These are phyloP conservation scores for Mycena chlorophos DNA, from an alignment of 768 basidiomycete genomes.

Conservation along the genomic window DNA sequence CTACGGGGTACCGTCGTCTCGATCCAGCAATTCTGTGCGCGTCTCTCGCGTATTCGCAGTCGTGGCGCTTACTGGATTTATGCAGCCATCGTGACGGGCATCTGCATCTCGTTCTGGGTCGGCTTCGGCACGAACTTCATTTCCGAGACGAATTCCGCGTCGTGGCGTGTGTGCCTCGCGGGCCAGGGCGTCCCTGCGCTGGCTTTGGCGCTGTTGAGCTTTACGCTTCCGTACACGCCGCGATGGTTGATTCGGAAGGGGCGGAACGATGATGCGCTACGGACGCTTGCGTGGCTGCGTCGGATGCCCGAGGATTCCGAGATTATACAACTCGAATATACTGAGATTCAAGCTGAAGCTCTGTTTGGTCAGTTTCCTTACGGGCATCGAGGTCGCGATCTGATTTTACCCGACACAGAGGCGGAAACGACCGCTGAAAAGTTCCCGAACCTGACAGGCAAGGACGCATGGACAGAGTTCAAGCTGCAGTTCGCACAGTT, in stretches of 20 bases:
- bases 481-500: slow-evolving; percentile 23
- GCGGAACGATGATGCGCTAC: slow-evolving; percentile 36
- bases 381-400: background rate
- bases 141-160: slow-evolving; percentile 22
- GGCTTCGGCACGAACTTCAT: slow-evolving; percentile 26
- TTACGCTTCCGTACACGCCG: slow-evolving; percentile 43
- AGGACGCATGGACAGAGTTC: slow-evolving; percentile 18
- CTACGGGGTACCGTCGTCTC: slow-evolving; percentile 38
- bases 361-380: slow-evolving; percentile 17
- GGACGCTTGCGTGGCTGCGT: slow-evolving; percentile 36
- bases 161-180: slow-evolving; percentile 36
- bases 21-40: slow-evolving; percentile 36
- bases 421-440: slow-evolving; percentile 22
- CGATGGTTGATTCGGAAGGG: slow-evolving; percentile 43
- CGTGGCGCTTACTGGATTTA: no score
- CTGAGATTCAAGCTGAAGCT: slow-evolving; percentile 41
- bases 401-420: slow-evolving; percentile 20
- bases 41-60: slow-evolving; percentile 32
- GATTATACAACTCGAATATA: slow-evolving; percentile 37
- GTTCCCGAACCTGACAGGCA: slow-evolving; percentile 19
- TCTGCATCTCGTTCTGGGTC: no score
- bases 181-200: slow-evolving; percentile 41
- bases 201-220: slow-evolving; percentile 26
- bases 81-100: no score
- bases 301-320: slow-evolving; percentile 32